phyloP scores from a whole-genome alignment of 176 grass and related monocot species.

The Hordeum vulgare region MorexV3_pseudomolecules_assembly NC_058519.1:85719449-85719948 shows the following conservation, averaged over 20 bases:
- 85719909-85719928: neutral
- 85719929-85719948: neutral
- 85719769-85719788: neutral
- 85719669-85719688: neutral
- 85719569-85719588: neutral
- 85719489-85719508: neutral
- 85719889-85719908: neutral
- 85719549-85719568: neutral
- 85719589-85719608: neutral
- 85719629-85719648: neutral
- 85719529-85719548: neutral
- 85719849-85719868: neutral
- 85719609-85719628: neutral
- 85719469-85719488: neutral
- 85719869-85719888: neutral
- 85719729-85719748: neutral
- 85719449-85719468: constrained; percentile 10
- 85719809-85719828: neutral
- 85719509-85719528: neutral
- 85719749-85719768: neutral
- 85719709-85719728: neutral
- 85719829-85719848: neutral
- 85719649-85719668: neutral
- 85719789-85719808: neutral
- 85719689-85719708: neutral